These are phyloP conservation scores for Starmerella apicola DNA, from an alignment of 805 yeast species.

Conservation along the genomic window DNA sequence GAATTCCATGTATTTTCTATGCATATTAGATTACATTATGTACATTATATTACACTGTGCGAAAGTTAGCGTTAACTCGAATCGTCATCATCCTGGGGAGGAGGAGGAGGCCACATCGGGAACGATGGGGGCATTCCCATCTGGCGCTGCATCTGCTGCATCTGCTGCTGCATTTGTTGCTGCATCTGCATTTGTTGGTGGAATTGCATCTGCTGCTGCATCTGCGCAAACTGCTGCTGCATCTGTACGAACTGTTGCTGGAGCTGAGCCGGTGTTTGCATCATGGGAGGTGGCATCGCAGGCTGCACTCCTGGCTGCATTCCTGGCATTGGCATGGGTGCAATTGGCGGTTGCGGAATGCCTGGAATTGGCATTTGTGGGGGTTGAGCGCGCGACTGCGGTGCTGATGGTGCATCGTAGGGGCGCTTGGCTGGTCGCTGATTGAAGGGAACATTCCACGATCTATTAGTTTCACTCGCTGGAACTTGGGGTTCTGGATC, in stretches of 20 bases:
- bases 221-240: slow-evolving; percentile 4
- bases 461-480: not conserved
- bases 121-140: too few relatives aligned
- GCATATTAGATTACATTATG: too few relatives aligned
- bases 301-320: slow-evolving; percentile 3
- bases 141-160: not conserved
- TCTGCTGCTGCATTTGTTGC: not conserved
- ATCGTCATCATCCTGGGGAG: too few relatives aligned
- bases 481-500: not conserved
- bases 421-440: too few relatives aligned
- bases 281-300: not conserved
- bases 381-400: not conserved
- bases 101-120: too few relatives aligned
- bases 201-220: slow-evolving; percentile 1
- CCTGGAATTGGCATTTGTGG: slow-evolving; percentile 2
- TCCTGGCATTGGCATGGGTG: slow-evolving; percentile 1
- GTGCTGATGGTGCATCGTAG: not conserved
- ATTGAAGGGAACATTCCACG: not conserved
- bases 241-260: slow-evolving; percentile 6
- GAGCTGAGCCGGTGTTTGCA: slow-evolving; percentile 12
- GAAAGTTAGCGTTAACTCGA: too few relatives aligned
- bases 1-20: too few relatives aligned
- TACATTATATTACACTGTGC: too few relatives aligned
- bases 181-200: not conserved
- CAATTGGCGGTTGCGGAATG: slow-evolving; percentile 1